phyloP scores from a whole-genome alignment of 768 basidiomycete genomes.

The Floccularia luteovirens region DNA sequence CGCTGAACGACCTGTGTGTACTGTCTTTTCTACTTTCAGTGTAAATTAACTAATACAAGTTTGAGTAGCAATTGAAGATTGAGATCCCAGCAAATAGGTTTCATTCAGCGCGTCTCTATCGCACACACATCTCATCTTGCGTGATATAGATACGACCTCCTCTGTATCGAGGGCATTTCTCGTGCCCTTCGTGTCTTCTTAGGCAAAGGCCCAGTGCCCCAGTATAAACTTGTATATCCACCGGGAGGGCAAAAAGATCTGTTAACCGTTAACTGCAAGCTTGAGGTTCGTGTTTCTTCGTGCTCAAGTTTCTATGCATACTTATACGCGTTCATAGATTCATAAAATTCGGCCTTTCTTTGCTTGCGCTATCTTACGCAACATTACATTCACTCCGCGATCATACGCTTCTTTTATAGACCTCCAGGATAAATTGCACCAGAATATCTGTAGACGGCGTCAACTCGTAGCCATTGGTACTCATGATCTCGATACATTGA shows the following conservation, averaged over 20 bases:
- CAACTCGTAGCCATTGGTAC: slow-evolving; percentile 96
- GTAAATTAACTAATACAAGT: slow-evolving; percentile 4
- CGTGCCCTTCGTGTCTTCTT: slow-evolving; percentile 82
- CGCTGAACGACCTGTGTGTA: slow-evolving; percentile 71
- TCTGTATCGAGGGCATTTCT: slow-evolving; percentile 95
- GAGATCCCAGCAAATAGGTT: slow-evolving; percentile 98
- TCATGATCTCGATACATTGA: slow-evolving; percentile 89
- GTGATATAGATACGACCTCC: slow-evolving; percentile 78
- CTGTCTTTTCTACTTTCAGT: neutral
- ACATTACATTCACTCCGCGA: slow-evolving; percentile 78
- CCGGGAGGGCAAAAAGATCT: slow-evolving; percentile 58
- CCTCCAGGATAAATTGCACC: slow-evolving; percentile 97
- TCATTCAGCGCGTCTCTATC: slow-evolving; percentile 6
- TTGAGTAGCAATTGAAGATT: slow-evolving; percentile 87
- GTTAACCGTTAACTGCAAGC: slow-evolving; percentile 58
- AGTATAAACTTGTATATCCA: slow-evolving; percentile 70
- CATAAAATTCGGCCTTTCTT: slow-evolving; percentile 83
- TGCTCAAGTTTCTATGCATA: neutral
- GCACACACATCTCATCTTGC: slow-evolving; percentile 5
- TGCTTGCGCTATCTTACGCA: slow-evolving; percentile 85
- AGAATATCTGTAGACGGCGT: slow-evolving; percentile 86
- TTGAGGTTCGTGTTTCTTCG: slow-evolving; percentile 49
- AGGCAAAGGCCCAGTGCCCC: slow-evolving; percentile 54
- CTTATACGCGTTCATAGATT: slow-evolving; percentile 41
- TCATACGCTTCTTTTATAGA: slow-evolving; percentile 98